These are phyloP conservation scores for Hanseniaspora vineae DNA, from an alignment of 805 yeast genomes.

Conservation along the genomic window DNA sequence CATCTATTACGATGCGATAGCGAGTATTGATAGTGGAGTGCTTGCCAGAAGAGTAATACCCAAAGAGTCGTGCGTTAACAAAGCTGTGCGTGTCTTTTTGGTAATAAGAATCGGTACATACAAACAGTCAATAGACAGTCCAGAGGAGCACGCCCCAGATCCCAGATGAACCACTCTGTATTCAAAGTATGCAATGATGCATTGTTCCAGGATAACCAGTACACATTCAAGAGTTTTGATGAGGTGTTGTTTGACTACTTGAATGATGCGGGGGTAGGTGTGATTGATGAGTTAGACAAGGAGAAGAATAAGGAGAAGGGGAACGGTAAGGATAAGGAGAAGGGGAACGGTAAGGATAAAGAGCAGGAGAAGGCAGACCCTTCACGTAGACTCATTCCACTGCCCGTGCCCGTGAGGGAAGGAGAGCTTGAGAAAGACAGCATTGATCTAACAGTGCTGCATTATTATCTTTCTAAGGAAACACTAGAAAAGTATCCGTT, in stretches of 20 bases:
- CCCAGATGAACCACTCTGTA: slow-evolving; percentile 16
- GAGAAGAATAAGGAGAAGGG: slow-evolving; percentile 9
- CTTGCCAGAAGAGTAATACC: not conserved
- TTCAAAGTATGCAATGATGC: slow-evolving; percentile 21
- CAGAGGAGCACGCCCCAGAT: too few relatives aligned
- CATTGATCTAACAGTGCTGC: slow-evolving; percentile 24
- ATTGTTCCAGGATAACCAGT: slow-evolving; percentile 12
- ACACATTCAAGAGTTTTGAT: slow-evolving; percentile 20
- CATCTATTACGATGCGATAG: too few relatives aligned
- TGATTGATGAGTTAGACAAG: slow-evolving; percentile 12
- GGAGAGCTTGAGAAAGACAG: slow-evolving; percentile 16
- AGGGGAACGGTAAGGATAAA: not conserved
- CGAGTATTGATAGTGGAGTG: not conserved
- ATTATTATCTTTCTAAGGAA: slow-evolving; percentile 24
- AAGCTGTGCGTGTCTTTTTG: too few relatives aligned
- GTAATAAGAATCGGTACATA: too few relatives aligned
- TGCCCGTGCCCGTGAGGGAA: slow-evolving; percentile 8
- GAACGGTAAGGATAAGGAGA: not conserved
- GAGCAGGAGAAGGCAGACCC: not conserved
- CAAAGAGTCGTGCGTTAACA: too few relatives aligned
- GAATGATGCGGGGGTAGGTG: not conserved
- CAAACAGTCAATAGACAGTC: too few relatives aligned
- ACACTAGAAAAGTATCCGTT: slow-evolving; percentile 20
- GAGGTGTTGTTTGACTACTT: slow-evolving; percentile 16
- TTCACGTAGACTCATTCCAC: not conserved